Evolutionary conservation across 1,139 yeast species (phyloP).

Genomic region (Debaryomyces nepalensis): DNA sequence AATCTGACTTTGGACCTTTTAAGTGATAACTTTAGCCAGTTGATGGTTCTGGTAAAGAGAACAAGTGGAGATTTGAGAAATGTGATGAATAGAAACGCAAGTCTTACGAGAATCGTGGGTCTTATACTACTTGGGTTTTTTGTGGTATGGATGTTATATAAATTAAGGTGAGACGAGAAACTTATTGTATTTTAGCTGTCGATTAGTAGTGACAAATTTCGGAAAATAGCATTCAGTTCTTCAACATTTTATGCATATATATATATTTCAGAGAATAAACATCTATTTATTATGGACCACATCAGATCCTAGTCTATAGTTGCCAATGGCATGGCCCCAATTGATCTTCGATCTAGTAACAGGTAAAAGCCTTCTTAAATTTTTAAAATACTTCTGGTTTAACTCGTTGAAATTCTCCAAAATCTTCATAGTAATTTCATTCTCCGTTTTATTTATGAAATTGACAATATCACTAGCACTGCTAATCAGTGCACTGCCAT

Average conservation of each 20-base stretch:
- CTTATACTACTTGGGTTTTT: constrained; percentile 63
- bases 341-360: constrained; percentile 88
- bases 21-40: constrained; percentile 61
- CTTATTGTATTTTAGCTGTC: neutral
- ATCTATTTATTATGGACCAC: constrained; percentile 49
- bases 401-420: constrained; percentile 69
- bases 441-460: constrained; percentile 63
- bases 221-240: neutral
- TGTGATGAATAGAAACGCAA: constrained; percentile 50
- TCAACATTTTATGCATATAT: constrained; percentile 8
- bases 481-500: constrained; percentile 20
- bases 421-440: constrained; percentile 60
- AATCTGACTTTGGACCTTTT: constrained; percentile 57
- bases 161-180: constrained; percentile 33
- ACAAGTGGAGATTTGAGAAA: constrained; percentile 69
- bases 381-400: constrained; percentile 82
- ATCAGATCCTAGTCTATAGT: constrained; percentile 86
- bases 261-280: constrained; percentile 6
- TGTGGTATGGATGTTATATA: constrained; percentile 68
- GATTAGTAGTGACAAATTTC: neutral
- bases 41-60: constrained; percentile 63
- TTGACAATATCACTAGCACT: constrained; percentile 46
- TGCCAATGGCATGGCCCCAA: constrained; percentile 95
- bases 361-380: constrained; percentile 87
- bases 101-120: constrained; percentile 46